These are phyloP conservation scores for Blepharisma japonicum DNA, from an alignment of 73 alveolate species.

Conservation along the genomic window DNA sequence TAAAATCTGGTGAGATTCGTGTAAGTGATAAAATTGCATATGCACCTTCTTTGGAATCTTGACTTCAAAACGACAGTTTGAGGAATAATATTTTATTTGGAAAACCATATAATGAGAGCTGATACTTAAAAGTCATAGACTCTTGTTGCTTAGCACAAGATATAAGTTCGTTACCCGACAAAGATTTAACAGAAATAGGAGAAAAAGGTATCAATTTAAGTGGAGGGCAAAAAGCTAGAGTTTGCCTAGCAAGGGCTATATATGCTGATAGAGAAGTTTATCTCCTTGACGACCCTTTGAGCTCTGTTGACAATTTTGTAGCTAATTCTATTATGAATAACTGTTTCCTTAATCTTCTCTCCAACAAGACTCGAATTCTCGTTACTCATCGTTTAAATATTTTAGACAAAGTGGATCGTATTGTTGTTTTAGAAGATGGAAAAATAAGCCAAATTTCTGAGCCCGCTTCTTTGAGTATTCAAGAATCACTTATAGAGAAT, in stretches of 20 bases:
- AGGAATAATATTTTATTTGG: conserved; percentile 58
- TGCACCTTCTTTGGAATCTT: conserved; percentile 1
- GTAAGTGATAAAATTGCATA: neutral
- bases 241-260: conserved; percentile 59
- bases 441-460: conserved; percentile 6
- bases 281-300: conserved; percentile 59
- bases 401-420: conserved; percentile 39
- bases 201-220: conserved; percentile 65
- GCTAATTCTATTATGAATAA: conserved; percentile 43
- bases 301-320: conserved; percentile 54
- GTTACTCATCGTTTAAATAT: conserved; percentile 47
- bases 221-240: conserved; percentile 71
- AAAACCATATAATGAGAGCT: conserved; percentile 44
- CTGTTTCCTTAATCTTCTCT: conserved; percentile 39
- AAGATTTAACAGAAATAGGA: conserved; percentile 73
- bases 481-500: neutral
- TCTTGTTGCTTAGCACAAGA: conserved; percentile 52
- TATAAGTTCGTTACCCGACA: conserved; percentile 47
- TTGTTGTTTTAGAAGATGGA: conserved; percentile 48
- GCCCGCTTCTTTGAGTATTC: neutral
- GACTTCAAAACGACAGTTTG: neutral
- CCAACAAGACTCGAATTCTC: conserved; percentile 45
- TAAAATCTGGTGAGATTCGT: too few species aligned
- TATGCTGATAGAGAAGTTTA: conserved; percentile 49
- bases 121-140: conserved; percentile 49